Evolutionary conservation across 352 stramenopile species (phyloP), one percentile per base, ranked within the genome.

Genomic region (Halophytophthora polymorphica): DNA sequence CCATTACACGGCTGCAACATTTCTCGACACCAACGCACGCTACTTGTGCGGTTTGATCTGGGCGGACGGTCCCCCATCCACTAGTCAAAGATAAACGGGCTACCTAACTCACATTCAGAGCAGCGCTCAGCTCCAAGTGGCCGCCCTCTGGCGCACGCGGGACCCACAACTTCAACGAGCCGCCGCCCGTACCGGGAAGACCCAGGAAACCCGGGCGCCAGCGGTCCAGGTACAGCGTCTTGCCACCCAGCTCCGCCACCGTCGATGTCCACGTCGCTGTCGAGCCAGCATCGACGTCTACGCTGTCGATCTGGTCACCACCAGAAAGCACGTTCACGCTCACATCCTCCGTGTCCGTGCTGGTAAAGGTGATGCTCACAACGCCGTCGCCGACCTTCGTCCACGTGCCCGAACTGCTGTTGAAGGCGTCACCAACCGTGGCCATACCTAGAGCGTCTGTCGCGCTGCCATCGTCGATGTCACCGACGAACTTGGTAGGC

Each of bases 391-490:
- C 36, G 6, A 18, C 36, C 13, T 17, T 13, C 8, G 10, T 58
- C 51, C 51, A 58, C 2, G 29, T 37, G n/a, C 51, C 41, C 2
- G 13, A 25, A 17, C 41, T 52, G 36, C 36, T 17, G 36, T 41
- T 41, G 15, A 41, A 41, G 15, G 36, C 36, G 6, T 41, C 21
- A 8, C 15, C 8, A 6, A 18, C 15, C 36, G 15, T 18, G 6
- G 6, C 6, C 6, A 41, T 7, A 7, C 36, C 36, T 6, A 41
- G 36, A n/a, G 36, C 21, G 36, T 41, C 36, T 8, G 36, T 13
- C 8, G n/a, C 8, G 36, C 8, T 17, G 15, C 36, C 36, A 17
- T 41, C 36, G 36, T 41, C 36, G 36, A 41, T 41, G 14, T 41
- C 13, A n/a, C 44, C 52, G 18, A 60, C 3, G 17, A 54, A 37